Conservation (phyloP, 2,329 filamentous ascomycete species). For the Paraphaeosphaeria minitans region DNA sequence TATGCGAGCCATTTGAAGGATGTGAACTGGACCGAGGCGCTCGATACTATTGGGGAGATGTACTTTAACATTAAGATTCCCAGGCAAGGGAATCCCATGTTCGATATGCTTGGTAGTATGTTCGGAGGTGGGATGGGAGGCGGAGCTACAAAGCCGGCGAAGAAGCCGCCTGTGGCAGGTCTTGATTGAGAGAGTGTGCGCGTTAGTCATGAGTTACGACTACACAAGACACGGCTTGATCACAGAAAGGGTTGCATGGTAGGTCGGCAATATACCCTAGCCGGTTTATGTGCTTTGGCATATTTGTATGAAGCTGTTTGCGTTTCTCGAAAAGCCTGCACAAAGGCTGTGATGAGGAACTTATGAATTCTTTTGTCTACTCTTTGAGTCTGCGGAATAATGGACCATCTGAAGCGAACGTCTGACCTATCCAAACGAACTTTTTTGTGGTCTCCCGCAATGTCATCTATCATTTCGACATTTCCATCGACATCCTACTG, state of each 20-base stretch:
- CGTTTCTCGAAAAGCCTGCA: background rate
- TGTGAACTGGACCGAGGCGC: constrained; percentile 74
- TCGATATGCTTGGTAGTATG: constrained; percentile 98
- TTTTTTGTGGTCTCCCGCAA: too few relatives aligned
- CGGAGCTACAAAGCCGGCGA: constrained; percentile 51
- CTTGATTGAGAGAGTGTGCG: constrained; percentile 33
- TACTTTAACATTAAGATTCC: constrained; percentile 94
- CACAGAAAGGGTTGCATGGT: background rate
- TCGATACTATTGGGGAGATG: constrained; percentile 91
- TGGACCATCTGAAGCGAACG: background rate
- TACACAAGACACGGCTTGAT: constrained; percentile 12
- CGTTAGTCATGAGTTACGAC: constrained; percentile 8
- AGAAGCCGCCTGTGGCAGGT: constrained; percentile 48
- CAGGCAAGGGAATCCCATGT: constrained; percentile 85
- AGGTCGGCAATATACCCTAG: constrained; percentile 3
- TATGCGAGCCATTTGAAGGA: constrained; percentile 82
- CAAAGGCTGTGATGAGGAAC: background rate
- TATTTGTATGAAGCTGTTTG: constrained; percentile 2
- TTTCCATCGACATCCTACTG: constrained; percentile 19
- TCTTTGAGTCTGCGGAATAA: background rate
- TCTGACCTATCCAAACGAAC: background rate
- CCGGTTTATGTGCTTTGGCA: background rate
- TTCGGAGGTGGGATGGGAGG: constrained; percentile 72
- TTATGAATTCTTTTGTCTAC: background rate
- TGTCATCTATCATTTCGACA: background rate